Evolutionary conservation across 441 rosid genomes (phyloP), one percentile per base, ranked within the genome.

Genomic region (Flueggea neowawraea): DNA sequence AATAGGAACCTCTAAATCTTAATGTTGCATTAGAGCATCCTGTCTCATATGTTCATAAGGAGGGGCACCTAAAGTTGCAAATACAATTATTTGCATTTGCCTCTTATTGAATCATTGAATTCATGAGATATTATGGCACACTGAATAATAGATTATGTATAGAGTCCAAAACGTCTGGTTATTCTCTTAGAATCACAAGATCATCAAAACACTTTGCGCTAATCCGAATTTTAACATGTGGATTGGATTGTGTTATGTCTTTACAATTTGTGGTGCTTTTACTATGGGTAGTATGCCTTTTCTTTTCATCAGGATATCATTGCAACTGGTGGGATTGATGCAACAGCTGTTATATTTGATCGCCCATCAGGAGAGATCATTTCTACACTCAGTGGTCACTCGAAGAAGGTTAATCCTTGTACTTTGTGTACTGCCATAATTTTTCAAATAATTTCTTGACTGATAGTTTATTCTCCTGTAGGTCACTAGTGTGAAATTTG

Each of bases 401-500:
- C 98, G 16, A 95, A 95, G 85, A 95, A 90, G 97, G 99, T 95
- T 62, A 65, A 52, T 52, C 8, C 10, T 60, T 43, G 41, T 52
- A 33, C 33, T 15, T 47, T 66, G 6, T 49, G n/a, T 58, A 31
- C 48, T 53, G 31, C 14, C 17, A 15, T 16, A 52, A 44, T 64
- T 17, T 31, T 61, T 64, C 6, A 54, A 43, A 12, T 63, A 59
- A 61, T 66, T 39, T 62, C 55, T 44, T 49, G 10, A 53, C 50
- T 69, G 58, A 62, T 66, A 28, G 22, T 49, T 36, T 54, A 12
- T 58, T 55, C 48, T 66, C 67, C 74, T 62, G 58, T 70, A 95
- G 99, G 96, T 95, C 71, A 92, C 92, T 14, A 87, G 96, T 68
- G 82, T 95, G 60, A 95, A 87, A 64, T 95, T 95, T 79, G 97